A percentile compares a stretch with the other conserved stretches of the same genome.
Evolutionary conservation across 2,329 filamentous ascomycete genomes (phyloP).

Genomic region (Alternaria solani): DNA sequence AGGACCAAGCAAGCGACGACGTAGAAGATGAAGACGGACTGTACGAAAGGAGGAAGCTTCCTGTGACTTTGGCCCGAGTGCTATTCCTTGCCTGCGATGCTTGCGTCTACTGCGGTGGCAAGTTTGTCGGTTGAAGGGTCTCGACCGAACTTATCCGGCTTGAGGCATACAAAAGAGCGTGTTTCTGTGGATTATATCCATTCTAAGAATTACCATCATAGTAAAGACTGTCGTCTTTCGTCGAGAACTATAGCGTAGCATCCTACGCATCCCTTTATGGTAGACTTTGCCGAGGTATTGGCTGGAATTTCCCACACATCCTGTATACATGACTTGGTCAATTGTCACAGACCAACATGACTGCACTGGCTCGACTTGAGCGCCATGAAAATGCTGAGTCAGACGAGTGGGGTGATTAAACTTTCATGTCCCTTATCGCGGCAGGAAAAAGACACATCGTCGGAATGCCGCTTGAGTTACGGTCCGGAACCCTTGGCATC

Average conservation of each 20-base stretch:
- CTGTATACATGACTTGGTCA: not conserved
- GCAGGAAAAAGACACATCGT: not conserved
- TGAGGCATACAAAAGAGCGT: not conserved
- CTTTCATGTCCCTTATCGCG: not conserved
- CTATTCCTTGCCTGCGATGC: conserved; percentile 48
- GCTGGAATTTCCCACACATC: not conserved
- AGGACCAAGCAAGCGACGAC: not conserved
- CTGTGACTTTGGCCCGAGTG: conserved; percentile 38
- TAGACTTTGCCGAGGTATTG: not conserved
- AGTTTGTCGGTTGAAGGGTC: conserved; percentile 39
- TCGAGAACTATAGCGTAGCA: not conserved
- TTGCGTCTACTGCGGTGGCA: conserved; percentile 51
- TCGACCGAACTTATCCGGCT: not conserved
- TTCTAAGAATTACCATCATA: not conserved
- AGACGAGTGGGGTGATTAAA: not conserved
- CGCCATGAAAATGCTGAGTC: too few species aligned
- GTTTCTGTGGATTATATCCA: not conserved
- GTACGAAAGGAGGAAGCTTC: conserved; percentile 7
- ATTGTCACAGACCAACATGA: not conserved
- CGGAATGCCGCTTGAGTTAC: not conserved
- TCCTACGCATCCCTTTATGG: not conserved
- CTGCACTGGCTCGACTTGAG: not conserved
- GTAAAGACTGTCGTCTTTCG: not conserved
- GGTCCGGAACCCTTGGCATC: conserved; percentile 1
- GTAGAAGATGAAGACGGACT: not conserved